A percentile compares a stretch with the other conserved stretches of the same genome.
Conservation (phyloP, 2,329 filamentous ascomycete genomes). For the Pestalotiopsis sp. region DNA sequence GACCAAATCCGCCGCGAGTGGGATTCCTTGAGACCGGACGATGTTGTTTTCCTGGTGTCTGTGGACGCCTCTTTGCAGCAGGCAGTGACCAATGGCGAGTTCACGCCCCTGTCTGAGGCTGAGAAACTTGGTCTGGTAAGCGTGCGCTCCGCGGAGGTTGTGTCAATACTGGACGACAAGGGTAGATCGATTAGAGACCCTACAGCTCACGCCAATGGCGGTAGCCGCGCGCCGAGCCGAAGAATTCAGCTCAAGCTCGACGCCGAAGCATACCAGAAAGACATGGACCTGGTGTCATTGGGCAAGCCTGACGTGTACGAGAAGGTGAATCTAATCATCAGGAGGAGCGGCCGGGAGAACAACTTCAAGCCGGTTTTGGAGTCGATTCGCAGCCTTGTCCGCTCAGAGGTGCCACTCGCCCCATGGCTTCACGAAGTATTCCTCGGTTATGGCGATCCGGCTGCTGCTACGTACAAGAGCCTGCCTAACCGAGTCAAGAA, state of each 20-base stretch:
- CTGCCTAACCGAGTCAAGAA: constrained; percentile 76
- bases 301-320: constrained; percentile 83
- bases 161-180: constrained; percentile 85
- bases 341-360: constrained; percentile 86
- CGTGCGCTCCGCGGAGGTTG: constrained; percentile 81
- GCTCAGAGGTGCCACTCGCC: constrained; percentile 84
- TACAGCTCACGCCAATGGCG: constrained; percentile 63
- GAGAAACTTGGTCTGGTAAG: constrained; percentile 69
- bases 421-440: constrained; percentile 97
- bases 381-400: constrained; percentile 82
- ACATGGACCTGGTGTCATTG: constrained; percentile 66
- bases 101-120: constrained; percentile 44
- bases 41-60: constrained; percentile 85
- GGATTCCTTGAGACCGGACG: constrained; percentile 84
- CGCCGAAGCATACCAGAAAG: constrained; percentile 73
- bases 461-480: constrained; percentile 83
- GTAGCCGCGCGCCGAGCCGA: constrained; percentile 62
- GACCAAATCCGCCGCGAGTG: constrained; percentile 81
- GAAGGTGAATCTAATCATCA: constrained; percentile 81
- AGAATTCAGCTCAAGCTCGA: constrained; percentile 83
- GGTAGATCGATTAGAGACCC: constrained; percentile 72
- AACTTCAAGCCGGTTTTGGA: constrained; percentile 95
- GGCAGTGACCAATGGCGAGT: constrained; percentile 56
- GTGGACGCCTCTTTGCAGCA: constrained; percentile 65
- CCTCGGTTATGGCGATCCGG: constrained; percentile 93